Conservation (phyloP, 2,329 filamentous ascomycete species). For the Hymenoscyphus albidus region DNA sequence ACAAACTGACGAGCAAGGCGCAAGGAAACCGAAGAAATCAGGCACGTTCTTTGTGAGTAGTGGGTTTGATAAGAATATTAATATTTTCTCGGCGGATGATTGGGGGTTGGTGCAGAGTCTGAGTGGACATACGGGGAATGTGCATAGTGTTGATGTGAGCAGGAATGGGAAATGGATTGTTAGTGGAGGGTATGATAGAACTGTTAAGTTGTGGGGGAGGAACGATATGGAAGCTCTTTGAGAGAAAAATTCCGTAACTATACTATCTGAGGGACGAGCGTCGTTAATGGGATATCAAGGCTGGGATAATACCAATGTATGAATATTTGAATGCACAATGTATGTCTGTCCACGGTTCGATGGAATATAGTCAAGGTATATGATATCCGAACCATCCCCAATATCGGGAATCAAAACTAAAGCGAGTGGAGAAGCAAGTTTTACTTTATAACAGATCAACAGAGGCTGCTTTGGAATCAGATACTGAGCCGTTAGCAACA, state of each 20-base stretch:
- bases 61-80: slow-evolving; percentile 93
- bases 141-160: slow-evolving; percentile 86
- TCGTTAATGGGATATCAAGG: neutral
- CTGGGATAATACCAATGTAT: neutral
- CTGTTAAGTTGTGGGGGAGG: slow-evolving; percentile 92
- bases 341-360: no score
- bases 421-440: no score
- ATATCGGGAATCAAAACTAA: no score
- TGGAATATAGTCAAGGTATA: no score
- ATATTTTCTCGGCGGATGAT: slow-evolving; percentile 93
- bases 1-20: slow-evolving; percentile 61
- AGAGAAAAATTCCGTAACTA: neutral
- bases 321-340: neutral
- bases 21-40: slow-evolving; percentile 70
- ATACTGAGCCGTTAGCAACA: no score
- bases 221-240: slow-evolving; percentile 59
- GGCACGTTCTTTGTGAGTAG: slow-evolving; percentile 88
- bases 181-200: slow-evolving; percentile 89
- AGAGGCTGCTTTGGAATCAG: no score
- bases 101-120: slow-evolving; percentile 87
- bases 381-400: no score
- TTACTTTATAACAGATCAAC: no score
- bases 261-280: neutral
- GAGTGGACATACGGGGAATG: slow-evolving; percentile 86
- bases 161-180: slow-evolving; percentile 87